phyloP scores from a whole-genome alignment of 2,329 filamentous ascomycete species.

The Pezicula rhizophila region DNA sequence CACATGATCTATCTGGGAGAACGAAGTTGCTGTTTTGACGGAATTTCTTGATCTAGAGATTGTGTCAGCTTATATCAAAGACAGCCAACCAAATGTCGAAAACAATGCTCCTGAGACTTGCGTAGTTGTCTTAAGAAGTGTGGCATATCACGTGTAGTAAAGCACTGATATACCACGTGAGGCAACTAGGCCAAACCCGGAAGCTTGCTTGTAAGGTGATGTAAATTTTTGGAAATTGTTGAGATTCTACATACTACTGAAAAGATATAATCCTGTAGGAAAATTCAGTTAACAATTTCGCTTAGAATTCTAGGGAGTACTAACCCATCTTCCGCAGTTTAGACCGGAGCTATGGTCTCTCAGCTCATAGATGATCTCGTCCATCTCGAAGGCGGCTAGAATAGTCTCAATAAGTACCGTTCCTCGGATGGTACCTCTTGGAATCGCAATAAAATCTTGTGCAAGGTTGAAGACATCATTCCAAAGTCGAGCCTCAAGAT shows the following conservation, averaged over 20 bases:
- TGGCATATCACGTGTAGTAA: no score
- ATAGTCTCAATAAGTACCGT: slow-evolving; percentile 98
- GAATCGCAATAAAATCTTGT: slow-evolving; percentile 88
- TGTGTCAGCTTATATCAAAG: no score
- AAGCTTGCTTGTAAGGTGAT: no score
- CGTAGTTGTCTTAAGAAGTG: no score
- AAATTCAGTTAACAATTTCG: no score
- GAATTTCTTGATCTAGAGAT: slow-evolving; percentile 82
- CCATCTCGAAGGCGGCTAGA: slow-evolving; percentile 97
- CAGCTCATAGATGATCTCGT: slow-evolving; percentile 99
- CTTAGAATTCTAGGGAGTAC: no score
- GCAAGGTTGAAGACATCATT: slow-evolving; percentile 96
- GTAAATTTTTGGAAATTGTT: no score
- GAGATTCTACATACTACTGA: slow-evolving; percentile 47
- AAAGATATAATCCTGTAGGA: slow-evolving; percentile 80
- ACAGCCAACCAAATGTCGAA: no score
- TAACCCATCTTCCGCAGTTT: slow-evolving; percentile 87
- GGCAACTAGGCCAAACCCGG: no score
- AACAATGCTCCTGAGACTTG: no score
- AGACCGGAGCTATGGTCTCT: slow-evolving; percentile 92
- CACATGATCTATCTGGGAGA: slow-evolving; percentile 80
- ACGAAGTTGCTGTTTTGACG: slow-evolving; percentile 90
- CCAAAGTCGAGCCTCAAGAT: slow-evolving; percentile 95
- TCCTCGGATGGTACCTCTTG: slow-evolving; percentile 84
- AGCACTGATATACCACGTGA: no score